phyloP scores from a whole-genome alignment of 805 yeast species.

The Metschnikowia continentalis region DNA sequence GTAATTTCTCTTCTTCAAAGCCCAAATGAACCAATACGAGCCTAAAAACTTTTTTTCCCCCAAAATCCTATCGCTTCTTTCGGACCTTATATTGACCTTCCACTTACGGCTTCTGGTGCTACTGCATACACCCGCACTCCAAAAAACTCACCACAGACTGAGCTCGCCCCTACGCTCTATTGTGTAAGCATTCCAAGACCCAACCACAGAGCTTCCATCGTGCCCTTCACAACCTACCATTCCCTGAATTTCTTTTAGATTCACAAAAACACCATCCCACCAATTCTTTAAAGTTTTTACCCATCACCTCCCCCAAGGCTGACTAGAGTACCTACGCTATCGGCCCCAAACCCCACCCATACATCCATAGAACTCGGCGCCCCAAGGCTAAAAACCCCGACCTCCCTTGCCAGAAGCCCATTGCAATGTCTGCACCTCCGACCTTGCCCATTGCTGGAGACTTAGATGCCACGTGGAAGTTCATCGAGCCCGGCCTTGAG shows the following conservation, averaged over 20 bases:
- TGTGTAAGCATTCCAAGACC: neutral
- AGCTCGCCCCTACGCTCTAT: constrained; percentile 3
- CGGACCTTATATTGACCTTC: neutral
- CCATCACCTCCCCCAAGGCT: neutral
- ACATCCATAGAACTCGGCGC: neutral
- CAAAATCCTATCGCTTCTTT: too few species aligned
- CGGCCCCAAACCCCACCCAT: neutral
- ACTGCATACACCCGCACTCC: constrained; percentile 4
- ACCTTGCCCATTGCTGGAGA: constrained; percentile 55
- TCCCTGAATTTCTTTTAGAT: neutral
- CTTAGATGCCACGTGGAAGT: constrained; percentile 68
- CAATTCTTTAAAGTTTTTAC: neutral
- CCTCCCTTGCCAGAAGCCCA: neutral
- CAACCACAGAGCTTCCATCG: neutral
- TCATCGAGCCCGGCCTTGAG: constrained; percentile 71
- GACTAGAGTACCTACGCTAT: neutral
- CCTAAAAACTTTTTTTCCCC: too few species aligned
- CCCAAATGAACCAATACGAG: neutral
- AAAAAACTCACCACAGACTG: constrained; percentile 5
- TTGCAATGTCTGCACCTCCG: constrained; percentile 13
- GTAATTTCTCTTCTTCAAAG: neutral
- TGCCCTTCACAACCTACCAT: neutral
- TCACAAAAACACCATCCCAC: neutral
- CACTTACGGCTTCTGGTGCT: neutral
- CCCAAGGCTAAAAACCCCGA: neutral